phyloP scores from a whole-genome alignment of 2,329 filamentous ascomycete genomes.

The Ophiostoma himal-ulmi region DNA sequence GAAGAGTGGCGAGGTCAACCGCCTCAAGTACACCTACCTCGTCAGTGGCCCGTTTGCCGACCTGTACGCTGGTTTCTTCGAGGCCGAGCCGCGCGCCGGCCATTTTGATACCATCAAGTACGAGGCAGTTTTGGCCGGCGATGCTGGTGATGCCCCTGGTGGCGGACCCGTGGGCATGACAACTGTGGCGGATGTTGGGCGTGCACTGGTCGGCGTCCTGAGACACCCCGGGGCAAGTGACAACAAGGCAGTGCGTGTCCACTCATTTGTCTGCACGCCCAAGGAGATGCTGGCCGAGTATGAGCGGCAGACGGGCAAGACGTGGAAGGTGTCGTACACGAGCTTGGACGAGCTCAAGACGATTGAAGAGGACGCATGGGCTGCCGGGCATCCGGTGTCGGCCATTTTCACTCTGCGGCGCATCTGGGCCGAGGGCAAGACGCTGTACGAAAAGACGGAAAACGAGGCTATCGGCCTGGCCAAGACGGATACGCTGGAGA shows the following conservation, averaged over 20 bases:
- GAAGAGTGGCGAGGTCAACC: constrained; percentile 11
- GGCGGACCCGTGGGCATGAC: constrained; percentile 19
- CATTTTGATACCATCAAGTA: constrained; percentile 17
- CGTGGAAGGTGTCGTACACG: constrained; percentile 20
- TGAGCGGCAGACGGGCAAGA: constrained; percentile 21
- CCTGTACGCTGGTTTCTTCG: constrained; percentile 21
- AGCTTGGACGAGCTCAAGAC: constrained; percentile 16
- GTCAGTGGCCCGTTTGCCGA: constrained; percentile 24
- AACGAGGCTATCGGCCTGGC: constrained; percentile 43
- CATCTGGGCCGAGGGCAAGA: constrained; percentile 35
- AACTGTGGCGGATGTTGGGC: constrained; percentile 23
- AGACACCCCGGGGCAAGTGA: constrained; percentile 20
- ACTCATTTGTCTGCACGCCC: constrained; percentile 21
- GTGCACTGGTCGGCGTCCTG: constrained; percentile 16
- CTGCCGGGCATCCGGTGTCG: constrained; percentile 15
- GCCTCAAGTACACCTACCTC: constrained; percentile 16
- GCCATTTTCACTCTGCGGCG: constrained; percentile 22
- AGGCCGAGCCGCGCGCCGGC: constrained; percentile 18
- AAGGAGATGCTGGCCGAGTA: constrained; percentile 21
- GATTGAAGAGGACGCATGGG: constrained; percentile 20
- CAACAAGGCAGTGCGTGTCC: constrained; percentile 19
- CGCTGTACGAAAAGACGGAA: constrained; percentile 51
- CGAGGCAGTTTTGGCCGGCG: constrained; percentile 14
- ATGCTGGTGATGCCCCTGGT: background rate
- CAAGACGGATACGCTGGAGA: constrained; percentile 22